Evolutionary conservation across 139 green algal species (phyloP), one percentile per base, ranked within the genome.

Genomic region (Edaphochlamys debaryana): DNA sequence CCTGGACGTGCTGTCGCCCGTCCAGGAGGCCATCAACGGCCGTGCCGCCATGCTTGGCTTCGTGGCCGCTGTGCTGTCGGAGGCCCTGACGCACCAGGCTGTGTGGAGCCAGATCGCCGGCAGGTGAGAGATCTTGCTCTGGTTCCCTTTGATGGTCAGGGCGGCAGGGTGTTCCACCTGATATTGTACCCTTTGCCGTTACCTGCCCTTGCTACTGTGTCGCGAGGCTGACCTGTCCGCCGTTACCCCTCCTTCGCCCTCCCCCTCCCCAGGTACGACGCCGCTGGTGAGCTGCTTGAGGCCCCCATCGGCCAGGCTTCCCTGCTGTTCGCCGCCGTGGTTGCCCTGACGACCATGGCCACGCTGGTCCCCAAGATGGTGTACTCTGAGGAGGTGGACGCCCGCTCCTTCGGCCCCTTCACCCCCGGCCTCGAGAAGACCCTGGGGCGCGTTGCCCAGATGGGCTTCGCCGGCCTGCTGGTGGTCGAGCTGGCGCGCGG

Each of bases 31-130:
- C 58, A 85, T 88, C 69, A 88, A 88, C 48, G 75, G 73, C 34
- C 84, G 84, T n/a, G 48, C 69, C 38, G 84, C 75, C 40, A 88
- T 88, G 83, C 62, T 88, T 25, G 84, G 84, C 34, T 85, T 88
- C 67, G 76, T 88, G 23, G 78, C 77, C 9, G 84, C 84, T 0
- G 60, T 83, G 27, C 27, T 58, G 3, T 79, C 75, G 22, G 84
- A 88, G 76, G 23, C 72, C 27, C 17, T 66, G 30, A 84, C 84
- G 27, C 69, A 86, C 80, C 80, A 86, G 58, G 40, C 69, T 36
- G 73, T 87, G 9, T 87, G 66, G 52, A 67, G 41, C 50, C 82
- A 82, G 63, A 72, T 88, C 27, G 84, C 84, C 32, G 84, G 84
- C 42, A 58, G 58, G 76, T n/a, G n/a, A n/a, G n/a, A n/a, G n/a